Conservation (phyloP, 805 yeast species). For the Suhomyces kilbournensis region DNA sequence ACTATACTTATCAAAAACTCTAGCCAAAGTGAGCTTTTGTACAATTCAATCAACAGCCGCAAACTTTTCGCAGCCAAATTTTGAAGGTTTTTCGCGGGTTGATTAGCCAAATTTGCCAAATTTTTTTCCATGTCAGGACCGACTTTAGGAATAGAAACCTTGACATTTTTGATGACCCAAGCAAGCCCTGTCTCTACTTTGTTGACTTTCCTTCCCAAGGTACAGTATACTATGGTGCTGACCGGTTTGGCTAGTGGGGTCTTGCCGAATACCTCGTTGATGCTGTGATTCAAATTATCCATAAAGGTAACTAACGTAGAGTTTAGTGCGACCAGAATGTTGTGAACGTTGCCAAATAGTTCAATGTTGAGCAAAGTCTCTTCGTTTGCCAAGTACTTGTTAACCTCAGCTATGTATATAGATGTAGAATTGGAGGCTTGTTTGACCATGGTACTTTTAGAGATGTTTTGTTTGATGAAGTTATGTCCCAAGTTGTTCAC, state of each 20-base stretch:
- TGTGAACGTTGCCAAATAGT: slow-evolving; percentile 62
- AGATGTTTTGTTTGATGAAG: background rate
- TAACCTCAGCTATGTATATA: slow-evolving; percentile 37
- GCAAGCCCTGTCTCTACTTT: slow-evolving; percentile 67
- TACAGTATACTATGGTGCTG: slow-evolving; percentile 69
- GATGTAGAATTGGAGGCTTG: background rate
- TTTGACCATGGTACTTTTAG: background rate
- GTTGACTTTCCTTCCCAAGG: slow-evolving; percentile 68
- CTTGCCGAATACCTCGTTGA: slow-evolving; percentile 59
- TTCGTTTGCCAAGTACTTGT: slow-evolving; percentile 46
- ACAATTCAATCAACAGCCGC: background rate
- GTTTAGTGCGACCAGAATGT: slow-evolving; percentile 57
- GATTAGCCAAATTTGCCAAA: background rate
- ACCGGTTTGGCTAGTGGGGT: slow-evolving; percentile 68
- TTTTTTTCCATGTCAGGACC: slow-evolving; percentile 1
- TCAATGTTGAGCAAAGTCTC: slow-evolving; percentile 58
- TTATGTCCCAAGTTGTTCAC: slow-evolving; percentile 9
- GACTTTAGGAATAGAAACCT: slow-evolving; percentile 52
- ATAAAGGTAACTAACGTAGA: slow-evolving; percentile 58
- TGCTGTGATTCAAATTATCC: slow-evolving; percentile 52
- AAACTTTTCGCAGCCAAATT: background rate
- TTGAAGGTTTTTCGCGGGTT: background rate
- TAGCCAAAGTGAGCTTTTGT: slow-evolving; percentile 4
- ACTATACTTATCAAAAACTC: slow-evolving; percentile 6
- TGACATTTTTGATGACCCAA: slow-evolving; percentile 71